These are phyloP conservation scores for Arctium lappa DNA, from an alignment of 129 eudicot genomes.

Conservation along the genomic window DNA sequence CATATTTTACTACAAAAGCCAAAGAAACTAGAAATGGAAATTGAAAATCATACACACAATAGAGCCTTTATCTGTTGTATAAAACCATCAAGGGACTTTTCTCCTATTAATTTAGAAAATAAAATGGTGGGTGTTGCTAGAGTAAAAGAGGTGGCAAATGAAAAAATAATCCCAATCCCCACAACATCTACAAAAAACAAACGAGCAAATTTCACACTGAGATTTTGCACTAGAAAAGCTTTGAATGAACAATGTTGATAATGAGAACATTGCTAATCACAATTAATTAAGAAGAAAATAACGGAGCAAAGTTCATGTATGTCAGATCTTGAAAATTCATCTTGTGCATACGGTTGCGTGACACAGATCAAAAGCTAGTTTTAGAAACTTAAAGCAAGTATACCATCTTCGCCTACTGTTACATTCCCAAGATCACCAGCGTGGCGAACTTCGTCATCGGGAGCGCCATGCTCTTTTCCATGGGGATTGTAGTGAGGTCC, in stretches of 20 bases:
- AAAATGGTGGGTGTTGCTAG: background rate
- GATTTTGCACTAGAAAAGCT: background rate
- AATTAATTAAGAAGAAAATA: background rate
- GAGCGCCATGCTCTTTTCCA: constrained; percentile 93
- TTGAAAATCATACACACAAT: background rate
- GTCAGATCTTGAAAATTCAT: background rate
- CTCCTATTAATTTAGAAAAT: background rate
- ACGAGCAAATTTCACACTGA: background rate
- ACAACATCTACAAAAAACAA: background rate
- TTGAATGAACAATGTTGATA: background rate
- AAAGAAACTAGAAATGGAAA: background rate
- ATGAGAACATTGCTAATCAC: background rate
- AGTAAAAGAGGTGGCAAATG: background rate
- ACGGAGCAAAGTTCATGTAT: background rate
- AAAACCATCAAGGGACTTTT: background rate
- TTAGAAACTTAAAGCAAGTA: background rate
- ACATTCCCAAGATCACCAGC: constrained; percentile 99
- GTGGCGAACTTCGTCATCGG: constrained; percentile 90
- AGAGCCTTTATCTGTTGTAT: background rate
- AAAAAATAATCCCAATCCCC: background rate
- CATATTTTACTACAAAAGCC: background rate
- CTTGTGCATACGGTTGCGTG: background rate
- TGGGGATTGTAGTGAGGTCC: constrained; percentile 97
- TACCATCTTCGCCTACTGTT: constrained; percentile 94
- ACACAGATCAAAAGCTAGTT: background rate